Conservation (phyloP, 345 rosid species). For the Citrus hindsii region DNA sequence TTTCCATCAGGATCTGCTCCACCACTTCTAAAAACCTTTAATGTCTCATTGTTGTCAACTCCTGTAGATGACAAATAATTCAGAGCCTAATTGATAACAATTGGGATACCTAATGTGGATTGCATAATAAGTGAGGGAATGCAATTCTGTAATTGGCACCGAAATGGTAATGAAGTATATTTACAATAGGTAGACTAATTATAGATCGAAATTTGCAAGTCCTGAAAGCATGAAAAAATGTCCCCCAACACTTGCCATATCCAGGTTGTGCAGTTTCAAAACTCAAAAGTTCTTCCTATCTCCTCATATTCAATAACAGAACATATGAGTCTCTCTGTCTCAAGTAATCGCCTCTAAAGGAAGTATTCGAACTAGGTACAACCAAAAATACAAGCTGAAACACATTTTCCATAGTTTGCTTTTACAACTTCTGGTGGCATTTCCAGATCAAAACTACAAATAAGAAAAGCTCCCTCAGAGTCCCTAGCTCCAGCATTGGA, state of each 20-base stretch:
- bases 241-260: neutral
- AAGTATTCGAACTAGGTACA: neutral
- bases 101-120: neutral
- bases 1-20: conserved; percentile 96
- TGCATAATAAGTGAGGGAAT: neutral
- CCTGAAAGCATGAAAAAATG: neutral
- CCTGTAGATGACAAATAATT: conserved; percentile 42
- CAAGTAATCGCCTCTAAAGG: neutral
- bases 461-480: neutral
- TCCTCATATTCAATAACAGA: neutral
- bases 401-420: neutral
- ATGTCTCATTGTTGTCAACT: conserved; percentile 68
- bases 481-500: neutral
- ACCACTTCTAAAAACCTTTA: conserved; percentile 74
- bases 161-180: neutral
- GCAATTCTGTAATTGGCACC: neutral
- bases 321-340: neutral
- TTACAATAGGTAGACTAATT: neutral
- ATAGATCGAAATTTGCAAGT: neutral
- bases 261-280: neutral
- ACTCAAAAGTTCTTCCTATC: neutral
- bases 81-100: neutral
- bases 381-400: neutral
- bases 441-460: neutral
- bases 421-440: neutral